Base-by-base conservation (phyloP, 352 stramenopile genomes). In the Phytopythium vexans region DNA sequence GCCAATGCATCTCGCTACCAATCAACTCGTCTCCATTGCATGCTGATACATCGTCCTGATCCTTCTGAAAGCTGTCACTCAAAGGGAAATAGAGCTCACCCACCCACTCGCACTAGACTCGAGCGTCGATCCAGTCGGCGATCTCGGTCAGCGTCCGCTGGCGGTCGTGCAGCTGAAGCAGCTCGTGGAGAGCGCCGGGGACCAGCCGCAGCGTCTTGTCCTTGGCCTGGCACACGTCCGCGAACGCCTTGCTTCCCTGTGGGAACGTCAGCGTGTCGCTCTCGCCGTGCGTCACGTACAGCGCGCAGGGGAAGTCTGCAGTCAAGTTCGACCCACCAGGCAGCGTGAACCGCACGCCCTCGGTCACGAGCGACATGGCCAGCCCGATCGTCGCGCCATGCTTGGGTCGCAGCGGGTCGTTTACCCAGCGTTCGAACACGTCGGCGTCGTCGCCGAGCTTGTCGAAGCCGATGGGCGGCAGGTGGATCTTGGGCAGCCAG, bases 181-280 rank as follows among this genome's bases (percentile, higher is more conserved):
- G 46, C 52, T 85, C 71, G 44, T 85, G 74, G 36, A 72, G 8
- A 0, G 49, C 45, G 33, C 56, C 59, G 6, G 68, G 60, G 11
- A 81, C 52, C 15, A 78, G 51, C 6, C 74, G 68, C 33, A 85
- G 59, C 16, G 70, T 77, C 47, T 85, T 85, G 58, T 82, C 69
- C n/a, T 59, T 63, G 15, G 58, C 51, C 32, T 56, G 50, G 11
- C 34, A 52, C 45, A 51, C 12, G 36, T 39, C 64, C 50, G 64
- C 73, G 50, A 85, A 77, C 16, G 70, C 60, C 8, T 65, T 44
- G 33, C 55, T 69, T 4, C 72, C 70, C 31, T 70, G 58, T 12
- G 59, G 43, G 5, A 72, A 68, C 39, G 63, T 70, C 1, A 85
- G 39, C 9, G 56, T 52, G 50, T 85, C 71, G 14, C 69, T 45